Conservation (phyloP, 2,329 filamentous ascomycete species). For the Cercospora sojina region DNA sequence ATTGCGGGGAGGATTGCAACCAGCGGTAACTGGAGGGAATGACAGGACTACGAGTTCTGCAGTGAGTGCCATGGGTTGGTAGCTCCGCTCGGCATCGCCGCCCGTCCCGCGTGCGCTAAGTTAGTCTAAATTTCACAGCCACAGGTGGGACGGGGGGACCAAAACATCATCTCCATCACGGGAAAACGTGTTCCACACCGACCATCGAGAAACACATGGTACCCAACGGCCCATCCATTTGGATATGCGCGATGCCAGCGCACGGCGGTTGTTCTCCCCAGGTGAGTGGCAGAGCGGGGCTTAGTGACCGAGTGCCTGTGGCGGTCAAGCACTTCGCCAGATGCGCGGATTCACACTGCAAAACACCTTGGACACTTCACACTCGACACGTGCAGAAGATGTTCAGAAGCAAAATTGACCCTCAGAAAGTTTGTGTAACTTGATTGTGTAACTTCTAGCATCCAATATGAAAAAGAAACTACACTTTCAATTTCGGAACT, state of each 20-base stretch:
- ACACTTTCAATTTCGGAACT: not conserved
- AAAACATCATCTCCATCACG: not conserved
- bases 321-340: not conserved
- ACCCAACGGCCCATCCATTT: not conserved
- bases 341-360: not conserved
- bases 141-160: not conserved
- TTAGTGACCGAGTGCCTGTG: not conserved
- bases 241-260: not conserved
- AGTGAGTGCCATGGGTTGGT: not conserved
- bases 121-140: not conserved
- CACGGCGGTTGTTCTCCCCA: not conserved
- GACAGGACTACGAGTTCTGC: not conserved
- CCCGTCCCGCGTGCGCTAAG: not conserved
- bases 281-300: not conserved
- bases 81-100: not conserved
- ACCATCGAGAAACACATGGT: not conserved
- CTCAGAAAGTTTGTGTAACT: not conserved
- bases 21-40: not conserved
- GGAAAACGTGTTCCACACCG: not conserved
- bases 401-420: not conserved
- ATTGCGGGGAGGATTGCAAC: not conserved
- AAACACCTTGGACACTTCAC: not conserved
- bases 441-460: not conserved
- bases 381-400: not conserved
- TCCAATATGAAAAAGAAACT: not conserved